Base-by-base conservation (phyloP, 139 green algal genomes). In the Desmodesmus armatus region DNA sequence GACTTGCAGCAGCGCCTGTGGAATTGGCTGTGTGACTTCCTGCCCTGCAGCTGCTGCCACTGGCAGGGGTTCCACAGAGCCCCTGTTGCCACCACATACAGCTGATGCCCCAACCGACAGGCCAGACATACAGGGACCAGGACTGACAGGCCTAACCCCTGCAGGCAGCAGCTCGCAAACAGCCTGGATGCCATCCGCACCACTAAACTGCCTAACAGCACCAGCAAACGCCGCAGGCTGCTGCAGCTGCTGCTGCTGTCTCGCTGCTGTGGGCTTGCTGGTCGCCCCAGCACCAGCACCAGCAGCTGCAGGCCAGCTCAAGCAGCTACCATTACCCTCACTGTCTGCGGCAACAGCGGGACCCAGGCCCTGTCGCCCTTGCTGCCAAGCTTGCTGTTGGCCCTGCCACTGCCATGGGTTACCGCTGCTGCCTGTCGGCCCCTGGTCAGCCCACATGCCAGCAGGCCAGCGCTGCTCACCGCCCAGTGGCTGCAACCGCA, bases 321-420 rank as follows among this genome's bases (percentile, higher is more conserved):
- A 29, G 49, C 73, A 80, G 35, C 73, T 80, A 31, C 73, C 73
- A 41, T 67, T 80, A 0, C 73, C 47, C n/a, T 80, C 73, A 49
- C 73, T 80, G 19, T 80, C 73, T 33, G 73, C 73, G 35, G 73
- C 49, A 51, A 33, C 47, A 69, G 73, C 31, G 47, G 73, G 29
- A 5, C 67, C 67, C 4, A 47, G 19, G 15, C 33, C 67, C 53
- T 72, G 76, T 25, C 55, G 55, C 25, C 55, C 55, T 19, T 79
- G 71, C 71, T 51, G 49, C n/a, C n/a, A n/a, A n/a, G n/a, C n/a
- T n/a, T n/a, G n/a, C n/a, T n/a, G n/a, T 39, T 69, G 60, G n/a
- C 60, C 35, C 73, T 80, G 73, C 73, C 29, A 67, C 39, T 63
- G 43, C 72, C 72, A 79, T 17, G 72, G 72, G 72, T 79, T 79